Conservation (phyloP, 2,329 filamentous ascomycete species). For the Raffaelea arxii region DNA sequence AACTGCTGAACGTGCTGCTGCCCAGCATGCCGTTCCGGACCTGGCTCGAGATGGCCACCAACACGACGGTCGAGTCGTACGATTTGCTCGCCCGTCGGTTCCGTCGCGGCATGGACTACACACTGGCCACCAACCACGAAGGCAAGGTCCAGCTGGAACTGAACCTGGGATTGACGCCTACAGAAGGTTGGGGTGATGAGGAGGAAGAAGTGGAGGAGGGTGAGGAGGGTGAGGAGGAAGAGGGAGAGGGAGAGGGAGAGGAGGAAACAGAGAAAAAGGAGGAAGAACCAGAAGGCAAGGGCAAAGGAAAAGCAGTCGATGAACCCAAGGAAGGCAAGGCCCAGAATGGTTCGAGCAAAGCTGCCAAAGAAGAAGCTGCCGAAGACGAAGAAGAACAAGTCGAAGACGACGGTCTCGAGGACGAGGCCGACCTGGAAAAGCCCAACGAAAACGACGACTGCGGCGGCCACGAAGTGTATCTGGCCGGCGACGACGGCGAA, state of each 20-base stretch:
- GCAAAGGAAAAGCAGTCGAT: slow-evolving; percentile 21
- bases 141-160: slow-evolving; percentile 74
- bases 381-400: slow-evolving; percentile 22
- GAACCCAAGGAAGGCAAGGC: slow-evolving; percentile 2
- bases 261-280: slow-evolving; percentile 20
- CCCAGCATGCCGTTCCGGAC: slow-evolving; percentile 80
- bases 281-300: slow-evolving; percentile 23
- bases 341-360: slow-evolving; percentile 17
- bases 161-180: slow-evolving; percentile 79
- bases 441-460: slow-evolving; percentile 50
- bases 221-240: slow-evolving; percentile 18
- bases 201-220: slow-evolving; percentile 36
- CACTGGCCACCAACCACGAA: slow-evolving; percentile 77
- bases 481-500: slow-evolving; percentile 68
- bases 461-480: slow-evolving; percentile 85
- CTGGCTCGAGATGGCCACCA: slow-evolving; percentile 79
- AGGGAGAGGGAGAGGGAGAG: slow-evolving; percentile 7
- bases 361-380: slow-evolving; percentile 13
- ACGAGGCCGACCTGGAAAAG: slow-evolving; percentile 19
- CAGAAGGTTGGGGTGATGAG: slow-evolving; percentile 64
- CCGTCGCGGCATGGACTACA: slow-evolving; percentile 80
- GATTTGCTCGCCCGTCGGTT: slow-evolving; percentile 81
- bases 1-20: slow-evolving; percentile 72
- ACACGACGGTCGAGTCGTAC: slow-evolving; percentile 60
- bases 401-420: slow-evolving; percentile 18